A percentile compares a stretch with the other conserved stretches of the same genome.
Evolutionary conservation across 371 early-diverging fungal species (phyloP).

Genomic region (Apophysomyces ossiformis): DNA sequence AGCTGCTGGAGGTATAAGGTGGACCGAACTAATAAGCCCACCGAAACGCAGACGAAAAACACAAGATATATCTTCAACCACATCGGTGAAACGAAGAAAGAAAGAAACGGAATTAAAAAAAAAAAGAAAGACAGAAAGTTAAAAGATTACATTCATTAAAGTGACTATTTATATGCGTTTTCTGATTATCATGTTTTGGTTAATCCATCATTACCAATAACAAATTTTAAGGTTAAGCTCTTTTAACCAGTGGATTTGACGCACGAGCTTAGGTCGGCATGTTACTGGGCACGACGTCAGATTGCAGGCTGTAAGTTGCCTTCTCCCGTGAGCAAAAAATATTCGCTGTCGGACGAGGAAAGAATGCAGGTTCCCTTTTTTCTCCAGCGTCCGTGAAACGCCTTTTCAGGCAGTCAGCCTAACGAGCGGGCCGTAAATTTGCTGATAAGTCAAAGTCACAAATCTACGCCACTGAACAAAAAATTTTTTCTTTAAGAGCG

Average conservation of each 20-base stretch:
- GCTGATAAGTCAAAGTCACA: slow-evolving; percentile 4
- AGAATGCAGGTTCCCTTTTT: not conserved
- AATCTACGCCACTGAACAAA: slow-evolving; percentile 19
- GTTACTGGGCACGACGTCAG: not conserved
- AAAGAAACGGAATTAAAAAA: slow-evolving; percentile 1
- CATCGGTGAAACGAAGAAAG: slow-evolving; percentile 8
- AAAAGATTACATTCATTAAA: slow-evolving; percentile 3
- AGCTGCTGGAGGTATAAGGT: not conserved
- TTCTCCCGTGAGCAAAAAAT: too few species aligned
- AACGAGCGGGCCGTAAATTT: not conserved
- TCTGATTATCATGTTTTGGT: slow-evolving; percentile 5
- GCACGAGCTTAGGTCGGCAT: not conserved
- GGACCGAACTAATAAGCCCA: slow-evolving; percentile 11
- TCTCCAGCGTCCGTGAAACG: not conserved
- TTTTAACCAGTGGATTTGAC: slow-evolving; percentile 3
- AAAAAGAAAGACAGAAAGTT: slow-evolving; percentile 2
- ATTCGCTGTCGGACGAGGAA: too few species aligned
- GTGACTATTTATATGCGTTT: slow-evolving; percentile 15
- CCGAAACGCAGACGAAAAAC: not conserved
- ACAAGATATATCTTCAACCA: slow-evolving; percentile 7
- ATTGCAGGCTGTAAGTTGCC: not conserved
- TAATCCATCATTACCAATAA: not conserved
- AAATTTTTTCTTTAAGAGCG: not conserved
- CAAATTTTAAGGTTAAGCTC: slow-evolving; percentile 3
- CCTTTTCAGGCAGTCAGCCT: too few species aligned